A percentile compares a stretch with the other conserved stretches of the same genome.
Evolutionary conservation across 345 rosid genomes (phyloP).

Genomic region (Aethionema arabicum): DNA sequence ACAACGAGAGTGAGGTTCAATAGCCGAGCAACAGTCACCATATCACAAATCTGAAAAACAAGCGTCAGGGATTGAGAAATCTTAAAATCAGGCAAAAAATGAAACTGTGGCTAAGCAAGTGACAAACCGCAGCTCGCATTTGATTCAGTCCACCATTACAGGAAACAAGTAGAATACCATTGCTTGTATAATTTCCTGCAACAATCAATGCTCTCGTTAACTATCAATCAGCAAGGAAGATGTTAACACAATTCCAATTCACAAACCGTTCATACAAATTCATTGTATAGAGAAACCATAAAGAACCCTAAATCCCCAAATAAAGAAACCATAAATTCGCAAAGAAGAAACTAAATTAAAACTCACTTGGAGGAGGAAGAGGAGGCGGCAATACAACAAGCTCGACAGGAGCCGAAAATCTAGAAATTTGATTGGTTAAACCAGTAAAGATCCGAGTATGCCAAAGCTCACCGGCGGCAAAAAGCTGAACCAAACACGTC

Average conservation of each 20-base stretch:
- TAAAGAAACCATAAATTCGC: not conserved
- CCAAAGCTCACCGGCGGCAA: conserved; percentile 89
- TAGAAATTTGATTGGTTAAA: conserved; percentile 49
- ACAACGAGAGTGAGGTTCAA: conserved; percentile 93
- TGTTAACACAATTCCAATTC: not conserved
- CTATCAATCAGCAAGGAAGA: conserved; percentile 2
- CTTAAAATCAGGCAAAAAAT: conserved; percentile 9
- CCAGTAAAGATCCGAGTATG: conserved; percentile 57
- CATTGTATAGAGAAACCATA: not conserved
- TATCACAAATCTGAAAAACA: conserved; percentile 77
- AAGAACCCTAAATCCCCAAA: conserved; percentile 9
- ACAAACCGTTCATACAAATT: not conserved
- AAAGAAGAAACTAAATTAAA: not conserved
- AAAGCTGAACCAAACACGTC: conserved; percentile 95
- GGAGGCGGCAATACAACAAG: conserved; percentile 47
- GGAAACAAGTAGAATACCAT: conserved; percentile 79
- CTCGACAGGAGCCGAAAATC: conserved; percentile 39
- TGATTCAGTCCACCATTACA: conserved; percentile 96
- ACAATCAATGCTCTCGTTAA: conserved; percentile 1
- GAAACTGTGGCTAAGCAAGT: conserved; percentile 32
- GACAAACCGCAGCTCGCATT: conserved; percentile 91
- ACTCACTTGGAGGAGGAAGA: conserved; percentile 57
- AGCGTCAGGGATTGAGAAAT: conserved; percentile 16
- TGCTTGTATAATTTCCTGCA: conserved; percentile 79
- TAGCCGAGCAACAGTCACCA: conserved; percentile 82